These are phyloP conservation scores for Lentinula novae-zelandiae DNA, from an alignment of 1,284 basidiomycete species.

Conservation along the genomic window DNA sequence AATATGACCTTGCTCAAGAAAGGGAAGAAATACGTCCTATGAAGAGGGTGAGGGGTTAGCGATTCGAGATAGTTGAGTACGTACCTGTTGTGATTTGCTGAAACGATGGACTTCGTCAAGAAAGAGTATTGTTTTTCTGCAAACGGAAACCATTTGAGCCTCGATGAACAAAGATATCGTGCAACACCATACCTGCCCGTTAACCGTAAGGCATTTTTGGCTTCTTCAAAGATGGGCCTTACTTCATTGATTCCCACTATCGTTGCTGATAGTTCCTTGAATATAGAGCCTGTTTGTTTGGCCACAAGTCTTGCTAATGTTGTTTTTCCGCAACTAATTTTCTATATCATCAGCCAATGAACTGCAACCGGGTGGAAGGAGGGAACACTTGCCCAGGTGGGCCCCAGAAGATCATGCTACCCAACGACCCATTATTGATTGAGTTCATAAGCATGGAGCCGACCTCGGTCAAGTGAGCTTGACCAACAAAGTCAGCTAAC, in stretches of 20 bases:
- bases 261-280: conserved; percentile 77
- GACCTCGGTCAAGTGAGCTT: conserved; percentile 53
- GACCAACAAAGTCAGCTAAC: conserved; percentile 68
- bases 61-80: background rate
- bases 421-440: conserved; percentile 43
- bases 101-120: conserved; percentile 91
- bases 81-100: conserved; percentile 78
- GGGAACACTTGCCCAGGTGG: conserved; percentile 56
- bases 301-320: conserved; percentile 76
- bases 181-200: conserved; percentile 52
- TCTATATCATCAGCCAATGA: background rate
- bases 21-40: conserved; percentile 78
- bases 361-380: conserved; percentile 11
- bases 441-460: conserved; percentile 51
- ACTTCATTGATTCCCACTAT: conserved; percentile 76
- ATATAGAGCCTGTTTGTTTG: conserved; percentile 52
- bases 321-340: conserved; percentile 68
- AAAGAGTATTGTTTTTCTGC: conserved; percentile 69
- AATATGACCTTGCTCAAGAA: conserved; percentile 75
- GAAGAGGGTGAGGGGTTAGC: conserved; percentile 1
- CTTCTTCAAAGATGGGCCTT: conserved; percentile 79
- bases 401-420: conserved; percentile 73
- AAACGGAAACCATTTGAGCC: background rate
- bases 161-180: background rate
- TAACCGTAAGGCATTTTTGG: conserved; percentile 65